Percentiles rank a stretch among this genome's conserved stretches.
These are phyloP conservation scores for Nectriaceae sp. DNA, from an alignment of 2,329 filamentous ascomycete species.

Conservation along the genomic window DNA sequence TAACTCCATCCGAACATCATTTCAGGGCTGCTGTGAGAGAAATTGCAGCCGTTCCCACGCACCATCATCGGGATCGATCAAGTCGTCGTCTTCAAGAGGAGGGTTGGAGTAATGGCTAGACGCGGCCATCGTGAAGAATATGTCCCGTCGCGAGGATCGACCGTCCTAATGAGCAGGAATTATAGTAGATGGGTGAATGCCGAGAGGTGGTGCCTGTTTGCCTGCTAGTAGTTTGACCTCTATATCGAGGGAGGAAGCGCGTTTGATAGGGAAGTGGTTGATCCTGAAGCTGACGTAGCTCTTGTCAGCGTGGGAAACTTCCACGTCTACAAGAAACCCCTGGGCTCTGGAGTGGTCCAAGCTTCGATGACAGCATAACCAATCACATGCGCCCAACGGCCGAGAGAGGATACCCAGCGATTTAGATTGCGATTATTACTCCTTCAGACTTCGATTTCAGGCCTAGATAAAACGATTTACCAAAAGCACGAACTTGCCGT, in stretches of 20 bases:
- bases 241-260: neutral
- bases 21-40: neutral
- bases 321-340: constrained; percentile 31
- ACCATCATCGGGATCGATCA: constrained; percentile 83
- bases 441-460: neutral
- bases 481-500: neutral
- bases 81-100: constrained; percentile 65
- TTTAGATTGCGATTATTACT: neutral
- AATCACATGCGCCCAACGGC: constrained; percentile 19
- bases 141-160: constrained; percentile 5
- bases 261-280: constrained; percentile 7
- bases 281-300: constrained; percentile 29
- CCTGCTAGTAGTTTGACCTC: constrained; percentile 1
- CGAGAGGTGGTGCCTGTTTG: constrained; percentile 1
- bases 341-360: constrained; percentile 24
- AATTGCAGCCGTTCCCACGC: constrained; percentile 23
- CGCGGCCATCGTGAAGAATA: constrained; percentile 43
- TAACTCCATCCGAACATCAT: neutral
- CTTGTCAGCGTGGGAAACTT: constrained; percentile 26
- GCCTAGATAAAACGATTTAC: neutral
- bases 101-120: constrained; percentile 61
- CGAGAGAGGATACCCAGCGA: constrained; percentile 14
- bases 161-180: neutral
- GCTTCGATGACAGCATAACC: constrained; percentile 19
- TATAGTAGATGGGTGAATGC: neutral